phyloP scores from a whole-genome alignment of 176 grass and related monocot species.

The Triticum monococcum region DNA sequence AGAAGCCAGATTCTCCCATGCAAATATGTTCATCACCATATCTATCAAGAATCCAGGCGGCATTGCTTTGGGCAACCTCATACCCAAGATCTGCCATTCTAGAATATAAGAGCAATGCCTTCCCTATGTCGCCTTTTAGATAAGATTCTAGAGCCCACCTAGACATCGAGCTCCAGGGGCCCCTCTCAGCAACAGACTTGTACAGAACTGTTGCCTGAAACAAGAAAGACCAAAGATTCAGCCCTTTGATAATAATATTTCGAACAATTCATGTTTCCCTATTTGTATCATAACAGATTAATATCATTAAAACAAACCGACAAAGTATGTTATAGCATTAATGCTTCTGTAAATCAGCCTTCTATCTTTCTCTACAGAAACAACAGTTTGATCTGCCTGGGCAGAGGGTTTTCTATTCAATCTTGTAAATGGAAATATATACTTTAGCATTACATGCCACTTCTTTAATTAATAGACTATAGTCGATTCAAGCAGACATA shows the following conservation, averaged over 20 bases:
- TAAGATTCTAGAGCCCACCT: constrained; percentile 98
- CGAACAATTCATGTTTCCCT: constrained; percentile 1
- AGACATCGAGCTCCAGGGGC: constrained; percentile 94
- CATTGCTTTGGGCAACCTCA: constrained; percentile 98
- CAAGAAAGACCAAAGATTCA: constrained; percentile 20
- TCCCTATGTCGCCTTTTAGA: constrained; percentile 95
- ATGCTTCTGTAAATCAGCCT: not conserved
- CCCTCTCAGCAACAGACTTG: constrained; percentile 94
- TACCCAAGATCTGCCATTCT: constrained; percentile 99
- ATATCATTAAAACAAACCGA: not conserved
- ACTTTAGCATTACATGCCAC: not conserved
- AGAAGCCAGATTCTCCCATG: constrained; percentile 92
- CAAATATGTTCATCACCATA: constrained; percentile 88
- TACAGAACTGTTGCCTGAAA: constrained; percentile 82
- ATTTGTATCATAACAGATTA: not conserved
- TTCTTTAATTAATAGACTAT: not conserved
- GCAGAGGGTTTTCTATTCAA: not conserved
- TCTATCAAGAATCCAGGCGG: constrained; percentile 97
- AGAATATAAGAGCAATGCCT: constrained; percentile 89
- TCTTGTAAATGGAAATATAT: not conserved
- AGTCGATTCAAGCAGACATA: not conserved
- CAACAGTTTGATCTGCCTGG: constrained; percentile 15
- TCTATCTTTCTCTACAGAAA: not conserved
- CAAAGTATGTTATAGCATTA: not conserved
- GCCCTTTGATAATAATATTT: not conserved